A percentile compares a stretch with the other conserved stretches of the same genome.
Evolutionary conservation across 352 stramenopile genomes (phyloP).

Genomic region (Phytophthora citrophthora): DNA sequence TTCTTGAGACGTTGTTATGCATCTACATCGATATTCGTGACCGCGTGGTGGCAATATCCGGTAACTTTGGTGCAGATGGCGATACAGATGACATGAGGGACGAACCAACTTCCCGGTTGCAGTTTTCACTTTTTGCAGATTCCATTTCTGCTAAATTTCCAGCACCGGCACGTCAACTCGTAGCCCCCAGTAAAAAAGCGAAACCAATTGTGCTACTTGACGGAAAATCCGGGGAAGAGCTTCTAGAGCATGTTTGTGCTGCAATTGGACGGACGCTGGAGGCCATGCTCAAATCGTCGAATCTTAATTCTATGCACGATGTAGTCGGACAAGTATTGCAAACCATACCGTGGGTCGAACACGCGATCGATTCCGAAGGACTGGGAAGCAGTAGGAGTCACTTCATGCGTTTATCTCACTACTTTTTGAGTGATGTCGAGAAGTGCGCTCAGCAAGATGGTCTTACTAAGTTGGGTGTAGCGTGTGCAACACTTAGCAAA

Average conservation of each 20-base stretch:
- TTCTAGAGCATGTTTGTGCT: slow-evolving; percentile 52
- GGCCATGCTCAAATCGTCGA: slow-evolving; percentile 17
- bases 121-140: slow-evolving; percentile 61
- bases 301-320: slow-evolving; percentile 20
- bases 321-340: slow-evolving; percentile 24
- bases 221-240: slow-evolving; percentile 39
- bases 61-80: not conserved
- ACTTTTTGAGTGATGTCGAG: slow-evolving; percentile 48
- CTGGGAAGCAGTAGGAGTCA: slow-evolving; percentile 15
- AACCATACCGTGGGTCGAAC: slow-evolving; percentile 10
- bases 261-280: slow-evolving; percentile 42
- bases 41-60: slow-evolving; percentile 11
- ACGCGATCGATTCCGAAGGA: not conserved
- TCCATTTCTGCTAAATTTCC: slow-evolving; percentile 55
- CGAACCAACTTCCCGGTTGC: slow-evolving; percentile 9
- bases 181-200: slow-evolving; percentile 21
- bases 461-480: slow-evolving; percentile 53
- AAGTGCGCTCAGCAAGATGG: slow-evolving; percentile 34
- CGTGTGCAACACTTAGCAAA: slow-evolving; percentile 46
- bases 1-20: slow-evolving; percentile 42
- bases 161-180: slow-evolving; percentile 39
- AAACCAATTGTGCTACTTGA: slow-evolving; percentile 51
- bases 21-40: slow-evolving; percentile 47
- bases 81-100: not conserved
- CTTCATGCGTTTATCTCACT: slow-evolving; percentile 36